These are phyloP conservation scores for Crotalaria pallida DNA, from an alignment of 306 rosid genomes.

Conservation along the genomic window DNA sequence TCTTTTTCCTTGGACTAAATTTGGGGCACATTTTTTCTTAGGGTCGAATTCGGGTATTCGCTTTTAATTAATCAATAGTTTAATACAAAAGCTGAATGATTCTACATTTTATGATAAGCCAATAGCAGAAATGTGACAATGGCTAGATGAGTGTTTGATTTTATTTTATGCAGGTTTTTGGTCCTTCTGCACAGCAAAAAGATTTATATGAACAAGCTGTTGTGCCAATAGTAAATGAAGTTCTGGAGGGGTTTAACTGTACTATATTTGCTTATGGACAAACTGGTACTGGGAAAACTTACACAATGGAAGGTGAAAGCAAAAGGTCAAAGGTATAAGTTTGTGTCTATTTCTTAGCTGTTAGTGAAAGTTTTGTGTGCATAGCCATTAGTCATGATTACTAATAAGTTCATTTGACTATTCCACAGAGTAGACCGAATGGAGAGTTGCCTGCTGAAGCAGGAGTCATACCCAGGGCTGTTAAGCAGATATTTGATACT, in stretches of 20 bases:
- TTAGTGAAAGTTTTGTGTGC: background rate
- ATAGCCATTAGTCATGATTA: background rate
- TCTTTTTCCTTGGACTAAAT: too few relatives aligned
- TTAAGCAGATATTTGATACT: conserved; percentile 89
- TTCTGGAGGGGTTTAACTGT: conserved; percentile 86
- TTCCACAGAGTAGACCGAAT: conserved; percentile 70
- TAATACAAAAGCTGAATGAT: background rate
- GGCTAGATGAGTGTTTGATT: background rate
- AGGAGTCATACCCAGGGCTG: conserved; percentile 94
- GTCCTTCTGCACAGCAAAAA: conserved; percentile 64
- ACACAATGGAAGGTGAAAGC: conserved; percentile 95
- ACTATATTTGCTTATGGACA: conserved; percentile 96
- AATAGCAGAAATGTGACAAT: background rate
- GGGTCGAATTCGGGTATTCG: too few relatives aligned
- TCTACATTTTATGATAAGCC: background rate
- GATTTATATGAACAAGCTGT: conserved; percentile 71
- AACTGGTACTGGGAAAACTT: conserved; percentile 92
- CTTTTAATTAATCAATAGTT: background rate
- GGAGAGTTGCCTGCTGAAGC: conserved; percentile 87
- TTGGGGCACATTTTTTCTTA: too few relatives aligned
- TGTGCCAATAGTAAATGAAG: conserved; percentile 80
- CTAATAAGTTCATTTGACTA: background rate
- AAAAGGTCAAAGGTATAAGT: conserved; percentile 72
- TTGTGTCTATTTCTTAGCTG: background rate
- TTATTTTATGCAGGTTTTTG: conserved; percentile 45